Evolutionary conservation across 192 early-diverging fungal genomes (phyloP), one percentile per base, ranked within the genome.

Genomic region (Coemansia sp.): DNA sequence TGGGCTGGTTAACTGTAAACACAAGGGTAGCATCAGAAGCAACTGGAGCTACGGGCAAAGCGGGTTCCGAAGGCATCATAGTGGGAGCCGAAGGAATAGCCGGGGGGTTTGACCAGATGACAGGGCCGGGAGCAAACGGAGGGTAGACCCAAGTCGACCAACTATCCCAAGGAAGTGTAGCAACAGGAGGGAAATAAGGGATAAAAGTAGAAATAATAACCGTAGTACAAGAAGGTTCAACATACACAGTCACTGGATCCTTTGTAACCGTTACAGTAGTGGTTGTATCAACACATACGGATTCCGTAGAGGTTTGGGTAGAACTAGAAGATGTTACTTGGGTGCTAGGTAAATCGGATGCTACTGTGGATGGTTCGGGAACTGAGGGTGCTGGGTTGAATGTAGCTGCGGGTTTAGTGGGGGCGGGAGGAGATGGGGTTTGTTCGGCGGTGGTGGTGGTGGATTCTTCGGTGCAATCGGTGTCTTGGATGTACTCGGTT

Each of bases 111-210:
- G 28, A 27, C 70, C 58, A 67, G 27, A 74, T 53, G 9, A 74
- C 64, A 8, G 64, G 71, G 1, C 71, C 71, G 14, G 64, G 71
- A 9, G 14, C 64, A 25, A 58, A 42, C n/a, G 58, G 69, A 17
- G 54, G 46, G 19, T 32, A 45, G n/a, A 39, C 41, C 22, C n/a
- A 38, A 25, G 23, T 51, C 5, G 33, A 11, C 46, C 46, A 48
- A 34, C 33, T 32, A 3, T 41, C 25, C 61, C 61, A 64, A 19
- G 40, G 28, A 3, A 46, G 26, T 6, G 51, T 53, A 7, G 44
- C 50, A 23, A 61, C 15, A 4, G 59, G 59, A 27, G 46, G 37
- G 28, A 35, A 65, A 19, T 42, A 25, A 36, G 50, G 43, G 28
- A 66, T 47, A 28, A 44, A 62, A 20, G 54, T 58, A 8, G 61